These are phyloP conservation scores for Cornus controversa DNA, from an alignment of 148 eudicot species.

Conservation along the genomic window DNA sequence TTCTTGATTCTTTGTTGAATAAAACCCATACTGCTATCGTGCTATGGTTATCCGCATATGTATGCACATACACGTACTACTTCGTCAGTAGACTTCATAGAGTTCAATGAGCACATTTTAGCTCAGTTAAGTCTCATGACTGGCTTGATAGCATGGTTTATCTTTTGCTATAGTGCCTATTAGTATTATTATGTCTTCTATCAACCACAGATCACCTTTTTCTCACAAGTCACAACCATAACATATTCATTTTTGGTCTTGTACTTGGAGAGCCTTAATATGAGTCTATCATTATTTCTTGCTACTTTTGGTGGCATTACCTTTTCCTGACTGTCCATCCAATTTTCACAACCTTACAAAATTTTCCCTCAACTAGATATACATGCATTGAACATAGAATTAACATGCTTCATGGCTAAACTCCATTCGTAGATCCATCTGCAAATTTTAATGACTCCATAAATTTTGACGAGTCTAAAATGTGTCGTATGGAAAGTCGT, in stretches of 20 bases:
- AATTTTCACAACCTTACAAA: not conserved
- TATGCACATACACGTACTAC: not conserved
- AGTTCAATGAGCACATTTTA: not conserved
- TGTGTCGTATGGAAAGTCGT: slow-evolving; percentile 20
- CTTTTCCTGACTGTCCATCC: not conserved
- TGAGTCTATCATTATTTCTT: not conserved
- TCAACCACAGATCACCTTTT: not conserved
- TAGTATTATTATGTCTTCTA: not conserved
- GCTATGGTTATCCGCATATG: no score
- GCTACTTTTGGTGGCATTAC: not conserved
- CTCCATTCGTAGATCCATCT: not conserved
- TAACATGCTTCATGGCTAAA: no score
- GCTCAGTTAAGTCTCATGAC: not conserved
- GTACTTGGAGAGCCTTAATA: not conserved
- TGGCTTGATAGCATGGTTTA: not conserved
- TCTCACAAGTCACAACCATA: not conserved
- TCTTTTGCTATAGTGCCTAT: not conserved
- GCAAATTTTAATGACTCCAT: slow-evolving; percentile 18
- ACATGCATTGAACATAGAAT: not conserved
- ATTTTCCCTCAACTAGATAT: not conserved
- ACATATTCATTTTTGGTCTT: not conserved
- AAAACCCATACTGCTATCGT: not conserved
- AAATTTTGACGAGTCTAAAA: not conserved
- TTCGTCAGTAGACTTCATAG: not conserved
- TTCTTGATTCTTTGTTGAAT: not conserved